Evolutionary conservation across 768 basidiomycete species (phyloP).

Genomic region (Mrakia frigida): DNA sequence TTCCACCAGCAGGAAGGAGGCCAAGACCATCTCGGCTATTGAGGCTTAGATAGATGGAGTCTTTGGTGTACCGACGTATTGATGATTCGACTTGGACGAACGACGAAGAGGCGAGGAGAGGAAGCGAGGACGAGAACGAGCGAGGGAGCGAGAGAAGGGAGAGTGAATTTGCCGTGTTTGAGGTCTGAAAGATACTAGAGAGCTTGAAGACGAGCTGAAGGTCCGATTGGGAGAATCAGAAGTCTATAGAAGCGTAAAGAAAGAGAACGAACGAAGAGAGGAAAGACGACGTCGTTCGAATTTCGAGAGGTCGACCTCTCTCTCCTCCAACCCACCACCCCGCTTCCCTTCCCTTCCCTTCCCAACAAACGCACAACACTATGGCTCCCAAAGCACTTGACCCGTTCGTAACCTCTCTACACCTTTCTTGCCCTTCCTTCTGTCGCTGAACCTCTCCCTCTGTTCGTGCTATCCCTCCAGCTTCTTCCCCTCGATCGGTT

Average conservation of each 20-base stretch:
- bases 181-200: neutral
- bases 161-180: too few species aligned
- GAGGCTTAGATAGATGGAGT: constrained; percentile 20
- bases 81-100: neutral
- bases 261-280: neutral
- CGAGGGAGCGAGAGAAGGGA: neutral
- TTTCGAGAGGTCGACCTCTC: neutral
- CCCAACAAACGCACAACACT: neutral
- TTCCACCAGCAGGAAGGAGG: constrained; percentile 10
- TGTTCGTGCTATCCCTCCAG: constrained; percentile 1
- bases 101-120: neutral
- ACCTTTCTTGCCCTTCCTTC: neutral
- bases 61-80: too few species aligned
- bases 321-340: neutral
- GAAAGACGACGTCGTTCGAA: neutral
- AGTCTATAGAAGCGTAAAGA: neutral
- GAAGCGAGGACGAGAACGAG: neutral
- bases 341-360: too few species aligned
- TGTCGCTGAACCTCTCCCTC: neutral
- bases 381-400: constrained; percentile 23
- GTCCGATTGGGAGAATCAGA: neutral
- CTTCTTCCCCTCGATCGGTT: constrained; percentile 58
- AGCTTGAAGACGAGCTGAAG: neutral
- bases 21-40: constrained; percentile 26
- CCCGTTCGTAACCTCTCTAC: constrained; percentile 1